phyloP scores from a whole-genome alignment of 805 yeast genomes.

The Zygoascus biomembranicola region DNA sequence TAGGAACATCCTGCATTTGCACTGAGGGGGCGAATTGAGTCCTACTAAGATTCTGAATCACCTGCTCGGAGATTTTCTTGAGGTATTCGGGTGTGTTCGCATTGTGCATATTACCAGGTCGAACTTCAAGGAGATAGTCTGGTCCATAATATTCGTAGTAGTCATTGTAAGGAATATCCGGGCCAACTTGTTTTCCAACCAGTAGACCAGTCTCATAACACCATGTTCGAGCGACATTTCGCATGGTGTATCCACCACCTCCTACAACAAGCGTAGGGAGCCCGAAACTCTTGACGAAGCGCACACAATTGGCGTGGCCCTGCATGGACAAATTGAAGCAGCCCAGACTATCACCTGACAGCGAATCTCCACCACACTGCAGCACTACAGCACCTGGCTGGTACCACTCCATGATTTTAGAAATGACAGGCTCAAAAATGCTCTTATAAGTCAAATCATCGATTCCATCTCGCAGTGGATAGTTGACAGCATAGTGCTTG shows the following conservation, averaged over 20 bases:
- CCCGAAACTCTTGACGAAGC: slow-evolving; percentile 79
- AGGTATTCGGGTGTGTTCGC: slow-evolving; percentile 90
- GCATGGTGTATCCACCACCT: slow-evolving; percentile 97
- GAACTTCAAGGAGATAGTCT: slow-evolving; percentile 87
- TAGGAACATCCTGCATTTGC: slow-evolving; percentile 83
- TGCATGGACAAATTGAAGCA: slow-evolving; percentile 86
- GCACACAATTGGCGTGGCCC: slow-evolving; percentile 95
- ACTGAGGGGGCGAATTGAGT: slow-evolving; percentile 98
- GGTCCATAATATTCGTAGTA: slow-evolving; percentile 97
- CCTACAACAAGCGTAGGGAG: slow-evolving; percentile 87
- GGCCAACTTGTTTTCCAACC: slow-evolving; percentile 44
- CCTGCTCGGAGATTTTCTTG: slow-evolving; percentile 71
- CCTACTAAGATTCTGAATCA: slow-evolving; percentile 69
- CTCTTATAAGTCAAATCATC: slow-evolving; percentile 90
- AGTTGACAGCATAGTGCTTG: slow-evolving; percentile 77
- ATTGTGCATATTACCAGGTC: slow-evolving; percentile 94
- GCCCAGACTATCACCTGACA: slow-evolving; percentile 89
- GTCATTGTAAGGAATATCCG: slow-evolving; percentile 85
- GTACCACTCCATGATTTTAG: slow-evolving; percentile 82
- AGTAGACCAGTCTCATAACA: slow-evolving; percentile 83
- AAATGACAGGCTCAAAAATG: slow-evolving; percentile 52
- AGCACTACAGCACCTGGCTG: slow-evolving; percentile 91
- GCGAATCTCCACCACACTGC: slow-evolving; percentile 96
- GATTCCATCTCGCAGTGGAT: slow-evolving; percentile 90
- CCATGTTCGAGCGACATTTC: slow-evolving; percentile 93